Evolutionary conservation across 2,329 filamentous ascomycete species (phyloP), one percentile per base, ranked within the genome.

Genomic region (Polytolypa hystricis): DNA sequence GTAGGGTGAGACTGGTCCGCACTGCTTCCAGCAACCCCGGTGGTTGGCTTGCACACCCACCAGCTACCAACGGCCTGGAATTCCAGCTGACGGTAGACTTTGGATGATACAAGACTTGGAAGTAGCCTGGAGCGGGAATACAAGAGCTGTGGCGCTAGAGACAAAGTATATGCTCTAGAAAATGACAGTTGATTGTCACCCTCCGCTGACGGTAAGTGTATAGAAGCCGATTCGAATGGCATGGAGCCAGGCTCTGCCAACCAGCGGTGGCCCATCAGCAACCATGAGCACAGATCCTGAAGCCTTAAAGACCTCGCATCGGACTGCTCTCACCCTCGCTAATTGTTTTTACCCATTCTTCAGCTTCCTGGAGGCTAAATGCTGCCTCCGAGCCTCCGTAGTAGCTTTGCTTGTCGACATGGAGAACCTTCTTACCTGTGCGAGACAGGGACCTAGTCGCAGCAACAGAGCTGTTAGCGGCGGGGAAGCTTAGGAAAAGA

Each of bases 11-110:
- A 38, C 5, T 43, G 33, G 19, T 29, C 23, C n/a, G 29, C 31
- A 14, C 42, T 39, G 18, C 35, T 38, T n/a, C n/a, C n/a, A n/a
- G n/a, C n/a, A n/a, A n/a, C n/a, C n/a, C n/a, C n/a, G n/a, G n/a
- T n/a, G n/a, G n/a, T n/a, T 19, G 37, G 38, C 26, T 48, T 48
- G 53, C 79, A 79, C 38, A 95, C 76, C 72, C 82, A 95, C 75
- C 89, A 96, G 39, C 83, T 89, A 17, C 89, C 89, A 17, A 96
- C 84, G 18, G 89, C 85, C 43, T 91, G 74, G 49, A 96, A 96
- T 55, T 96, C 89, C 31, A 98, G 73, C 62, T 95, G 87, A 15
- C 80, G 76, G 53, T 89, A 89, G 9, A 86, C 81, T 48, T 79
- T 81, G 5, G 89, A 94, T 2, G 86, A 85, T n/a, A 96, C 84